Conservation (phyloP, 352 stramenopile genomes). For the Phytopythium boreale region DNA sequence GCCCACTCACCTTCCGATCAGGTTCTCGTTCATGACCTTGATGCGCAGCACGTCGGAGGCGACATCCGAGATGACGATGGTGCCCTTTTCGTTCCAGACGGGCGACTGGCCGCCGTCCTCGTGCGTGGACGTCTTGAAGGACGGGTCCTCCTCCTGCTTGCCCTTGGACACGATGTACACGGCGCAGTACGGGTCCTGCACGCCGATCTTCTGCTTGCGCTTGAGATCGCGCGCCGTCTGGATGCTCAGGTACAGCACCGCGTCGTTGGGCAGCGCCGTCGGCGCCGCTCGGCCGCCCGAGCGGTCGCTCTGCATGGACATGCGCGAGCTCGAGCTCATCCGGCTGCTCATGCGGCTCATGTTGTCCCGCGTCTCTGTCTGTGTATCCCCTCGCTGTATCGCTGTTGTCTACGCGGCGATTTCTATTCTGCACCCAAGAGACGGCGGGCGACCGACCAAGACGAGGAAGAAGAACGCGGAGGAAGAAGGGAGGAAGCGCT, state of each 20-base stretch:
- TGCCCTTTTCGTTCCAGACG: slow-evolving; percentile 76
- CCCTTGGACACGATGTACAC: slow-evolving; percentile 56
- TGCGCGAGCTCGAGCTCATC: slow-evolving; percentile 18
- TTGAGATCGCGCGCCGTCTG: slow-evolving; percentile 63
- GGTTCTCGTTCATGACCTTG: slow-evolving; percentile 77
- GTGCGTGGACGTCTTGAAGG: slow-evolving; percentile 72
- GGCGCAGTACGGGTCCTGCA: slow-evolving; percentile 73
- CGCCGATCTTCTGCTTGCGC: slow-evolving; percentile 60
- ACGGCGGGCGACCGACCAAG: too few relatives aligned
- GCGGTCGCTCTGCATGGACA: slow-evolving; percentile 25
- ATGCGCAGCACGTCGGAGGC: slow-evolving; percentile 64
- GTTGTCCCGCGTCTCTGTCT: background rate
- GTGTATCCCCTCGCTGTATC: background rate
- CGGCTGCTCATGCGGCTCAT: slow-evolving; percentile 15
- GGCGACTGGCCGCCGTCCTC: slow-evolving; percentile 61
- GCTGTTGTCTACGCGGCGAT: background rate
- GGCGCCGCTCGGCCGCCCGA: slow-evolving; percentile 27
- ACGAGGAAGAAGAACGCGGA: background rate
- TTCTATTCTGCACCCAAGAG: background rate
- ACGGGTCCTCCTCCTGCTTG: slow-evolving; percentile 42
- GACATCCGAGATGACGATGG: slow-evolving; percentile 66
- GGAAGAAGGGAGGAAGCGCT: background rate
- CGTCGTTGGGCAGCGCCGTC: slow-evolving; percentile 59
- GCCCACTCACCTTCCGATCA: slow-evolving; percentile 59
- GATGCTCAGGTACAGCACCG: slow-evolving; percentile 68